Evolutionary conservation across 305 asterid genomes (phyloP), one percentile per base, ranked within the genome.

Genomic region (Petunia hybrid): DNA sequence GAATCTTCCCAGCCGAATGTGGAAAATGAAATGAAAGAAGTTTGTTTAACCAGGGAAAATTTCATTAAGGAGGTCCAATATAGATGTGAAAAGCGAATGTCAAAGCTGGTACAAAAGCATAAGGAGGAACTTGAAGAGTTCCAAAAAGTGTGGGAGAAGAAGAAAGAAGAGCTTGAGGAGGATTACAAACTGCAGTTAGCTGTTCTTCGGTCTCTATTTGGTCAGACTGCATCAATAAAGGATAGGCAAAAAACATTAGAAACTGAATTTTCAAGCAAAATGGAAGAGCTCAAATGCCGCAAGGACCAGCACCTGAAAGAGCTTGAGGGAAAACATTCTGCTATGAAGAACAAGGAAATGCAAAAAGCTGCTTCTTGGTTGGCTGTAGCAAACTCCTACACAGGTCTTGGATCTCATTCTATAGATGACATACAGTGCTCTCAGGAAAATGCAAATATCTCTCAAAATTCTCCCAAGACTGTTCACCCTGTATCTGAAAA

Each of bases 241-340:
- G 83, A 83, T 80, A 90, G 75, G 75, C 87, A 90, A 43, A 84
- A 85, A 80, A 22, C 51, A 2, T 78, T 87, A 80, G 91, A 87
- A 6, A 81, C 48, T 86, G 65, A 64, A 7, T 86, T 83, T 70
- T 85, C 85, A 14, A 83, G 77, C 85, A 73, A 88, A 82, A 56
- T 89, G 82, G 86, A 84, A 80, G 92, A 87, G 63, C 87, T 75
- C 69, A 82, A 84, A 64, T 56, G 69, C 81, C 61, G 12, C 9
- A 87, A 83, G 84, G 91, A 86, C 48, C 14, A 14, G 56, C 70
- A 80, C 69, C 82, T 86, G 80, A 83, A 85, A 81, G 86, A 84
- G 41, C 92, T 92, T 31, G 86, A 88, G 84, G 90, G 78, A 65
- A 82, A 84, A 83, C 92, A 93, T 38, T 73, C 81, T 43, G 87